phyloP scores from a whole-genome alignment of 2,329 filamentous ascomycete species.

The Penicillium sclerotigenum region DNA sequence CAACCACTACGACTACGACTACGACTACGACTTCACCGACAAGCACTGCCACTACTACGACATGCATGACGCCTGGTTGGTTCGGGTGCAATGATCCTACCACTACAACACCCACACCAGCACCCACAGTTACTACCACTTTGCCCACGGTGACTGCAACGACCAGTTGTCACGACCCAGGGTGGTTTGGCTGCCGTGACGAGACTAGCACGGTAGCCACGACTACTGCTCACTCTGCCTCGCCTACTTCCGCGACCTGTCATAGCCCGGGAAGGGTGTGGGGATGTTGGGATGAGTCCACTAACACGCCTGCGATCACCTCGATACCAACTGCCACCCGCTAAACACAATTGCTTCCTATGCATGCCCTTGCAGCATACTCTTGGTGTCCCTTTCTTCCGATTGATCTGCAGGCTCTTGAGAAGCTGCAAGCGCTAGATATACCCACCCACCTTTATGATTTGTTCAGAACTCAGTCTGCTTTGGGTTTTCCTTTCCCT shows the following conservation, averaged over 20 bases:
- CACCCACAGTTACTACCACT: slow-evolving; percentile 9
- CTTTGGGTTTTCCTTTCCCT: background rate
- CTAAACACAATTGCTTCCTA: background rate
- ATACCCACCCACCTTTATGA: slow-evolving; percentile 7
- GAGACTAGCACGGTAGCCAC: slow-evolving; percentile 11
- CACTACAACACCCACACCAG: slow-evolving; percentile 19
- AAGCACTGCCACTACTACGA: slow-evolving; percentile 32
- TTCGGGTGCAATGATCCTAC: slow-evolving; percentile 40
- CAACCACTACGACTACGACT: slow-evolving; percentile 16
- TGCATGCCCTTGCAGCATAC: background rate
- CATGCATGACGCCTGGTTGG: slow-evolving; percentile 38
- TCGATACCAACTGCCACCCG: background rate
- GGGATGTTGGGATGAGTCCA: background rate
- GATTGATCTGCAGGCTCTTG: background rate
- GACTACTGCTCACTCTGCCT: background rate
- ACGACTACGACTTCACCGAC: slow-evolving; percentile 20
- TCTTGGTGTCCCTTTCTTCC: background rate
- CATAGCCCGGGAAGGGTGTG: background rate
- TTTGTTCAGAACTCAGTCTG: background rate
- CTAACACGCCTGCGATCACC: background rate
- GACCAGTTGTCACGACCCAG: slow-evolving; percentile 23
- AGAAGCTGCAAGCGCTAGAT: background rate
- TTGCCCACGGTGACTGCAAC: slow-evolving; percentile 15
- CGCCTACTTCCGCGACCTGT: background rate
- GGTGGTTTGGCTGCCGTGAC: slow-evolving; percentile 37